Evolutionary conservation across 352 stramenopile species (phyloP).

Genomic region (Pythium plurisporium): DNA sequence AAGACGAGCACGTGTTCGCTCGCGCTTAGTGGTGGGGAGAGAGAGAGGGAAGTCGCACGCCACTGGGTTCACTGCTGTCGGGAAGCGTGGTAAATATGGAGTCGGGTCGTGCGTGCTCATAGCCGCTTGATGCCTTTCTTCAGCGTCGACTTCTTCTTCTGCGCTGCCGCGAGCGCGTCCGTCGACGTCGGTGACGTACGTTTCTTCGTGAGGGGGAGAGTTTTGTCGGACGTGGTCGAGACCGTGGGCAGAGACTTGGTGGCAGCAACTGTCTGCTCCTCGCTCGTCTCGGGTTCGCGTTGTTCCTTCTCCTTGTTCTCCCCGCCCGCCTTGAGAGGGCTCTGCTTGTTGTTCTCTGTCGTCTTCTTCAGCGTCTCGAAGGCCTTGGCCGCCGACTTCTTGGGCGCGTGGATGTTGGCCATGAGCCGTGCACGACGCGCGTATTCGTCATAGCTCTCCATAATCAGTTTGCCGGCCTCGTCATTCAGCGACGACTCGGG

Average conservation of each 20-base stretch:
- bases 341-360: too few relatives aligned
- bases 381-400: conserved; percentile 24
- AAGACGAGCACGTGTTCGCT: neutral
- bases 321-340: neutral
- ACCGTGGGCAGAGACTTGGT: neutral
- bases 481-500: conserved; percentile 99
- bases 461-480: conserved; percentile 98
- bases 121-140: conserved; percentile 75
- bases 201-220: conserved; percentile 35
- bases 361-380: conserved; percentile 24
- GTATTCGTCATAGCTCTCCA: conserved; percentile 99
- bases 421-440: conserved; percentile 83
- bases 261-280: neutral
- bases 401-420: conserved; percentile 88
- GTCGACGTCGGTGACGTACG: conserved; percentile 30
- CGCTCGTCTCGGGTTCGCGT: conserved; percentile 1
- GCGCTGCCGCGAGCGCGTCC: conserved; percentile 28
- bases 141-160: conserved; percentile 67
- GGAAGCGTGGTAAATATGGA: too few relatives aligned
- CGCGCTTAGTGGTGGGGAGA: neutral
- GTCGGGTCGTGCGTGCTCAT: conserved; percentile 16
- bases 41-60: too few relatives aligned
- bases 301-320: conserved; percentile 2
- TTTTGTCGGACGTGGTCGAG: neutral
- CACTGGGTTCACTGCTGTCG: too few relatives aligned